Percentiles rank a stretch among this genome's conserved stretches.
Conservation (phyloP, 345 rosid species). For the Garcia nutans region DNA sequence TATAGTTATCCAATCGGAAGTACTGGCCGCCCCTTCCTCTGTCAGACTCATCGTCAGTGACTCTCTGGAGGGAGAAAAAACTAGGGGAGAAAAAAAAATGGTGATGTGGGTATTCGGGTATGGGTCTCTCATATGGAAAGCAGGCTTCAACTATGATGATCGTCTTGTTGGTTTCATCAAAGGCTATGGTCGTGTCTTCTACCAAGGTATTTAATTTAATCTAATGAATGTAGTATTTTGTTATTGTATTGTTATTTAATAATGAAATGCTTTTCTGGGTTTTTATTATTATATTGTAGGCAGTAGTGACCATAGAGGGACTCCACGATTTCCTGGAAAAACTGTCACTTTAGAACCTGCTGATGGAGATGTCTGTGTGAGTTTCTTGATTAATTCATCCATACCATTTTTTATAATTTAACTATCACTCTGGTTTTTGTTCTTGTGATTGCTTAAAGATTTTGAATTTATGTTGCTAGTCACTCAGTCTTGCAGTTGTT, state of each 20-base stretch:
- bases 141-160: slow-evolving; percentile 67
- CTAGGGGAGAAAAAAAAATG: slow-evolving; percentile 27
- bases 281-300: slow-evolving; percentile 35
- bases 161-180: slow-evolving; percentile 78
- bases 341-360: slow-evolving; percentile 80
- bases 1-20: too few relatives aligned
- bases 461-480: neutral
- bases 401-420: neutral
- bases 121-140: slow-evolving; percentile 84
- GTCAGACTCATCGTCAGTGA: too few relatives aligned
- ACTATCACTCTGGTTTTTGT: neutral
- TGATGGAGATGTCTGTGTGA: slow-evolving; percentile 69
- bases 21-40: too few relatives aligned
- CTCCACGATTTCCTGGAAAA: slow-evolving; percentile 78
- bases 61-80: too few relatives aligned
- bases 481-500: neutral
- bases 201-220: slow-evolving; percentile 53
- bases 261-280: neutral
- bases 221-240: too few relatives aligned
- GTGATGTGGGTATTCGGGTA: slow-evolving; percentile 91
- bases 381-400: slow-evolving; percentile 11
- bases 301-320: slow-evolving; percentile 93
- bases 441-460: neutral
- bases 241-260: neutral
- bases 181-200: slow-evolving; percentile 76